These are phyloP conservation scores for Gossypium herbaceum DNA, from an alignment of 345 rosid species.

Conservation along the genomic window DNA sequence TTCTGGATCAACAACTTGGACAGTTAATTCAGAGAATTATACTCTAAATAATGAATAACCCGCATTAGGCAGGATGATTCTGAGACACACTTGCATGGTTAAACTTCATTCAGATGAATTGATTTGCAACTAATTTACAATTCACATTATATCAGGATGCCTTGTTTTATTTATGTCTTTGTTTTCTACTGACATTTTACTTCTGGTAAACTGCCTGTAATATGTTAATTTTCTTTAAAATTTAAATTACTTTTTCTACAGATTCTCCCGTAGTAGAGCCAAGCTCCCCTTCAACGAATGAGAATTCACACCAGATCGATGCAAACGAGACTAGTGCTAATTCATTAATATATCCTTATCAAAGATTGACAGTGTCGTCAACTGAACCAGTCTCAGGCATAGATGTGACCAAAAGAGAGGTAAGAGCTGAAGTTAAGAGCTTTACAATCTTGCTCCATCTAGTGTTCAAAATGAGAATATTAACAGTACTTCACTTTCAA, in stretches of 20 bases:
- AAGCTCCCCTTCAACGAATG: background rate
- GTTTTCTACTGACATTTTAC: background rate
- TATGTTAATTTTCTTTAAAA: background rate
- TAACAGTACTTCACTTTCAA: background rate
- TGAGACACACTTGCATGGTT: background rate
- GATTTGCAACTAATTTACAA: background rate
- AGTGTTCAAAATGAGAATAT: background rate
- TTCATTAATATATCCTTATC: slow-evolving; percentile 40
- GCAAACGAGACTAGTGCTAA: slow-evolving; percentile 23
- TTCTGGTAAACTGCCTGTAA: background rate
- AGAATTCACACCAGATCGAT: slow-evolving; percentile 2
- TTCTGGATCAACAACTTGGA: background rate
- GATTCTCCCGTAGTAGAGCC: background rate
- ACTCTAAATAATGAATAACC: background rate
- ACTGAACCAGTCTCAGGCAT: slow-evolving; percentile 47
- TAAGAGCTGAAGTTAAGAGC: slow-evolving; percentile 13
- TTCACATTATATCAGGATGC: background rate
- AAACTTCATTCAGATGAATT: background rate
- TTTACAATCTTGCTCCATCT: background rate
- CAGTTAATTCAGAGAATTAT: slow-evolving; percentile 1
- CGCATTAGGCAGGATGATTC: background rate
- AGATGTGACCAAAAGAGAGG: slow-evolving; percentile 71
- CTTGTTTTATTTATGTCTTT: background rate
- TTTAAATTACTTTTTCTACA: slow-evolving; percentile 23
- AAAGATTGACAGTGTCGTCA: slow-evolving; percentile 50